Evolutionary conservation across 129 eudicot species (phyloP).

Genomic region (Chrysanthemum makinoi): DNA sequence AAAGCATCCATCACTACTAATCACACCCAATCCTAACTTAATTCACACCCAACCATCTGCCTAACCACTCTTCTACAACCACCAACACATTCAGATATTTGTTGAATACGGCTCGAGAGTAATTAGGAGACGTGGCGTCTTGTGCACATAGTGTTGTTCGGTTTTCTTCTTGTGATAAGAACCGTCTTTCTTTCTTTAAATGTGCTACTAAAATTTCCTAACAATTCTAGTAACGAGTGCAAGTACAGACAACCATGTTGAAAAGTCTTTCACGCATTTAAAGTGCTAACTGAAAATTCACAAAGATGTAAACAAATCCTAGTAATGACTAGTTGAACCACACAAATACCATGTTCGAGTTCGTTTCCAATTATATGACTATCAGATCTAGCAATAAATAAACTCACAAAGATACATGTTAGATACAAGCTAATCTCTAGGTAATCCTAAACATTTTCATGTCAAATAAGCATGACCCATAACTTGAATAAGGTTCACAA

Average conservation of each 20-base stretch:
- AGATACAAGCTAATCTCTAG: too few species aligned
- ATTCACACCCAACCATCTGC: constrained; percentile 40
- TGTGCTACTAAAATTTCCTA: background rate
- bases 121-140: background rate
- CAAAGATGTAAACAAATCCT: background rate
- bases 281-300: background rate
- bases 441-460: too few species aligned
- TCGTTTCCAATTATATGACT: too few species aligned
- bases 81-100: background rate
- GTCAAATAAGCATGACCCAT: too few species aligned
- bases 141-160: background rate
- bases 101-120: background rate
- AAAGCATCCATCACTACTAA: constrained; percentile 35
- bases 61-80: constrained; percentile 25
- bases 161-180: background rate
- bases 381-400: too few species aligned
- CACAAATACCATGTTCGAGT: background rate
- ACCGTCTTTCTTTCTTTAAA: background rate
- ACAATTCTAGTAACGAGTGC: too few species aligned
- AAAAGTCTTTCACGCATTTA: too few species aligned
- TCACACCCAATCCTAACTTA: constrained; percentile 34
- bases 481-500: too few species aligned
- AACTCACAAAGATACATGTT: too few species aligned
- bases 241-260: too few species aligned
- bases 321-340: background rate